Base-by-base conservation (phyloP, 371 early-diverging fungal species). In the Mucor indicus region DNA sequence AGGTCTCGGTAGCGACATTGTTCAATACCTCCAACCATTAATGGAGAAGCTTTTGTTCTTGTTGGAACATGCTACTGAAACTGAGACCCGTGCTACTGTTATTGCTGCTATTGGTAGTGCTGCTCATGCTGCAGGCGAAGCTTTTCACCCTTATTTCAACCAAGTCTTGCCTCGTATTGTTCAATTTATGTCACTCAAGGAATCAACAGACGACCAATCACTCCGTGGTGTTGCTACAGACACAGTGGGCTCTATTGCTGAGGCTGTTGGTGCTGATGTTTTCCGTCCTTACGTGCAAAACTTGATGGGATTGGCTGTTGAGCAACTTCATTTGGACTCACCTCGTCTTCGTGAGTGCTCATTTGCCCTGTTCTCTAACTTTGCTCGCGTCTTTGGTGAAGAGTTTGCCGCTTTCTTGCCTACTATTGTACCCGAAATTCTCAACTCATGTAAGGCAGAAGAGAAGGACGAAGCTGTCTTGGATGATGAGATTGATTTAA, bases 21-120 rank as follows among this genome's bases (percentile, higher is more conserved):
- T 86, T n/a, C 85, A 74, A 38, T 95, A 95, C 46, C 67, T 93
- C 20, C 89, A 89, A 11, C 68, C 74, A 54, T 58, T 95, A 32
- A 91, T 93, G 88, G 83, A 85, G 54, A 87, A 84, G 53, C 72
- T 93, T 23, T 60, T 89, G 16, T 67, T 72, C 27, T 66, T 92
- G 38, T 73, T 92, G 50, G 88, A 86, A 31, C 67, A 77, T 31
- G 81, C 78, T 1, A 52, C 80, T 10, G 72, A 75, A 35, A 62
- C 66, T 5, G 86, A 86, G 47, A 79, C 85, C 20, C 84, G 84
- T 55, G 83, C 83, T 12, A 80, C 86, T 12, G 89, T 90, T 11
- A 76, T 86, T 32, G 87, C 86, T 17, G 91, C 92, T 21, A 86
- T 95, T 33, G 95, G 94, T 11, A 89, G 89, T 44, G 91, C 91